Percentiles rank a stretch among this genome's conserved stretches.
Conservation (phyloP, 768 basidiomycete species). For the Mycena filopes region DNA sequence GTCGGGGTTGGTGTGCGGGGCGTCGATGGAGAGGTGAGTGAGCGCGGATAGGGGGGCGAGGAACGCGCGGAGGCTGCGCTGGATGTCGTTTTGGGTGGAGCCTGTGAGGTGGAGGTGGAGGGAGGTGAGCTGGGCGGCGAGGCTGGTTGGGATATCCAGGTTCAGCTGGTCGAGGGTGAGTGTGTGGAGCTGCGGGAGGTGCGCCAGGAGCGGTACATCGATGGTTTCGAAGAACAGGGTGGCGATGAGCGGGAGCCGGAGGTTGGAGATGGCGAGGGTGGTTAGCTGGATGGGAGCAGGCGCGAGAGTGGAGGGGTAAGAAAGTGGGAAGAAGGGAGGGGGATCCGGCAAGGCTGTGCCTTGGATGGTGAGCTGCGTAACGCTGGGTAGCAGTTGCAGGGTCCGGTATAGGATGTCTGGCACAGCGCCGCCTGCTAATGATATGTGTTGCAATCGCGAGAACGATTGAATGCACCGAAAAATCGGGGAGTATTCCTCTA, state of each 20-base stretch:
- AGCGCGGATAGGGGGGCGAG: constrained; percentile 16
- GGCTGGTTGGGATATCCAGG: constrained; percentile 11
- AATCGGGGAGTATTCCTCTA: constrained; percentile 5
- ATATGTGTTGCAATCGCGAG: constrained; percentile 2
- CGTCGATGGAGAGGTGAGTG: constrained; percentile 3
- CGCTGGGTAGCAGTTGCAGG: constrained; percentile 5
- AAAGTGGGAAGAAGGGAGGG: no score
- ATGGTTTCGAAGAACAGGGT: constrained; percentile 2
- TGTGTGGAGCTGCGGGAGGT: constrained; percentile 17
- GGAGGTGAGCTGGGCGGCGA: constrained; percentile 14
- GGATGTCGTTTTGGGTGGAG: constrained; percentile 12
- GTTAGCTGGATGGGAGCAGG: constrained; percentile 4
- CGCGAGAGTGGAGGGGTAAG: neutral
- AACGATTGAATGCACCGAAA: constrained; percentile 22
- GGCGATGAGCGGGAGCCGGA: neutral
- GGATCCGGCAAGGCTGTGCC: constrained; percentile 14
- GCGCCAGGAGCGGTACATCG: neutral
- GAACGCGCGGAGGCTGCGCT: constrained; percentile 17
- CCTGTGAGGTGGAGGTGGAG: constrained; percentile 7
- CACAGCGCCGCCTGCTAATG: neutral
- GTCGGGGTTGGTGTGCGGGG: neutral
- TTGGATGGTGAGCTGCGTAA: constrained; percentile 7
- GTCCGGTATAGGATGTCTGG: constrained; percentile 19
- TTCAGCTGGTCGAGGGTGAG: constrained; percentile 12
- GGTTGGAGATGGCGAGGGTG: constrained; percentile 15